Evolutionary conservation across 2,329 filamentous ascomycete genomes (phyloP), one percentile per base, ranked within the genome.

Genomic region (Tricladium varicosporioides): DNA sequence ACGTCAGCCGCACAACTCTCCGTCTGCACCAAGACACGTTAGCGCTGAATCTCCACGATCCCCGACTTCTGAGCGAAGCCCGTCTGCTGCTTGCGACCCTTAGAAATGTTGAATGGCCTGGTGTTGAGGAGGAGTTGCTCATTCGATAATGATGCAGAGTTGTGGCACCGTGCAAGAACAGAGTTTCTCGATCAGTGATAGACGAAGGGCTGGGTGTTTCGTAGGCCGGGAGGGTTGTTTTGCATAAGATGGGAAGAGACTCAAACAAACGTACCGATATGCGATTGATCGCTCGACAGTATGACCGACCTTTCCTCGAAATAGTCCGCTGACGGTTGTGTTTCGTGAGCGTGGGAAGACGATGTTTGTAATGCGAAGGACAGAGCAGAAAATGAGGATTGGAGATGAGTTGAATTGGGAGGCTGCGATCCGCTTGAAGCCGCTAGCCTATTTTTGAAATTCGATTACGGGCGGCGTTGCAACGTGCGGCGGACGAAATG

Each of bases 261-360:
- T 45, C 33, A 44, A 43, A 48, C 44, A 53, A 51, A 53, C 57
- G 45, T 56, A 60, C 58, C 58, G 47, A 42, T 47, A 22, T 48
- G 53, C 48, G 50, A 57, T 58, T 56, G 52, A 57, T 42, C 50
- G 42, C 36, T 42, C 48, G n/a, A 40, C 15, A 46, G n/a, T 22
- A 10, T 46, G 18, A 16, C n/a, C 13, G 43, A 16, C 10, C 43
- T 13, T n/a, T 11, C 15, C 43, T 18, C 43, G 11, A 22, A 46
- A 46, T 46, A 46, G 43, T 15, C 14, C 43, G n/a, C 43, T n/a
- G 14, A 46, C 43, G 43, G 18, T 46, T 16, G 10, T 16, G 10
- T 46, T 46, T 16, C 18, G 43, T 16, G 43, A n/a, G 43, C 9
- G 13, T 16, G 18, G 16, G 43, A 46, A 46, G 45, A 16, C 31